A percentile compares a stretch with the other conserved stretches of the same genome.
These are phyloP conservation scores for Podaxis carcinomalis DNA, from an alignment of 768 basidiomycete species.

Conservation along the genomic window DNA sequence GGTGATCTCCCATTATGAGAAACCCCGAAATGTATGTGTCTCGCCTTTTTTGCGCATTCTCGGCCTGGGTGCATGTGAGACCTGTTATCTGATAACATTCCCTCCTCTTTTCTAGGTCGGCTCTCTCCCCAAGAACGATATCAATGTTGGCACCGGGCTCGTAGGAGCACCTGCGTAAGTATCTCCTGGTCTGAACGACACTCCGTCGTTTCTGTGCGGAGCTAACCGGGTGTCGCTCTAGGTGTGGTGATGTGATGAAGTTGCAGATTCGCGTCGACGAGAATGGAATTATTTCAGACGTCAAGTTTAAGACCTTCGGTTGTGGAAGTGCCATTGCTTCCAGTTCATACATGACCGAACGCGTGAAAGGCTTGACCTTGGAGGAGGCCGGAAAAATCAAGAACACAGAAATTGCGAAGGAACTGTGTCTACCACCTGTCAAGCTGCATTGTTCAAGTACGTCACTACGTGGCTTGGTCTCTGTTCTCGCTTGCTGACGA, in stretches of 20 bases:
- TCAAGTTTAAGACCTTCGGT: slow-evolving; percentile 99
- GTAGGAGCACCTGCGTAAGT: slow-evolving; percentile 96
- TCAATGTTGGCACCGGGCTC: slow-evolving; percentile 93
- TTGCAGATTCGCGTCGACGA: slow-evolving; percentile 97
- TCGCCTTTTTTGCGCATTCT: slow-evolving; percentile 27
- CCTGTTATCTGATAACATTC: slow-evolving; percentile 53
- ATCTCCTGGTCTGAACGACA: not conserved
- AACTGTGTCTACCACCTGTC: slow-evolving; percentile 91
- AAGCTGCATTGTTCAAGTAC: slow-evolving; percentile 92
- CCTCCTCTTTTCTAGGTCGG: slow-evolving; percentile 65
- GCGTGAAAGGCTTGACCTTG: slow-evolving; percentile 89
- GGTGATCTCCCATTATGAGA: slow-evolving; percentile 96
- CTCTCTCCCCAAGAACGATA: slow-evolving; percentile 87
- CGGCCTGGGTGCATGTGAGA: slow-evolving; percentile 15
- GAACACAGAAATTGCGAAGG: slow-evolving; percentile 99
- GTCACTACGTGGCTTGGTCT: slow-evolving; percentile 25
- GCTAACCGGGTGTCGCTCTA: slow-evolving; percentile 31
- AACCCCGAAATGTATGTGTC: slow-evolving; percentile 85
- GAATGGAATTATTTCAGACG: slow-evolving; percentile 91
- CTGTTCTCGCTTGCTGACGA: not conserved
- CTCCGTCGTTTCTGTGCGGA: slow-evolving; percentile 17
- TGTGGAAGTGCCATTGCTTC: slow-evolving; percentile 98
- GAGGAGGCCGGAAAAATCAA: slow-evolving; percentile 96
- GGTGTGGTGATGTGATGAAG: slow-evolving; percentile 99
- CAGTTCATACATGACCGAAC: slow-evolving; percentile 98